Conservation (phyloP, 176 grass and related monocot genomes). For the Avena atlantica region DNA sequence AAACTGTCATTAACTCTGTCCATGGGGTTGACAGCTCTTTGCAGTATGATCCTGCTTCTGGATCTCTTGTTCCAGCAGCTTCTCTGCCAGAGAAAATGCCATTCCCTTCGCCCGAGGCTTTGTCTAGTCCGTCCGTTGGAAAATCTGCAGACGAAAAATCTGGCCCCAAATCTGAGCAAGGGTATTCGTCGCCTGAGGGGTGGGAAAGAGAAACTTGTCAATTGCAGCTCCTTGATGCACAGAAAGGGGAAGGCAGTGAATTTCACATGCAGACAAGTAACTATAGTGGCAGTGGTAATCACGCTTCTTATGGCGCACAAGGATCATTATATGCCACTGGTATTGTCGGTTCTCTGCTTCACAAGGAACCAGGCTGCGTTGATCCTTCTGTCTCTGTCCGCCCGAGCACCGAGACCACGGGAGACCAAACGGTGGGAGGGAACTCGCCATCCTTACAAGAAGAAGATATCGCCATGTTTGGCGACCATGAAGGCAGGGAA, state of each 20-base stretch:
- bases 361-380: neutral
- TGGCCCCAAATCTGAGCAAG: slow-evolving; percentile 55
- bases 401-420: neutral
- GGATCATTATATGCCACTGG: neutral
- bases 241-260: slow-evolving; percentile 37
- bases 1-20: slow-evolving; percentile 87
- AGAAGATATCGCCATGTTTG: slow-evolving; percentile 49
- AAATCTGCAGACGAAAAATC: slow-evolving; percentile 41
- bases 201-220: slow-evolving; percentile 38
- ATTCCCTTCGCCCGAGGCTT: slow-evolving; percentile 30
- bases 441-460: slow-evolving; percentile 33
- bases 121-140: slow-evolving; percentile 41
- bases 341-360: slow-evolving; percentile 9
- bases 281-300: neutral
- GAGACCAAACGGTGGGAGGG: slow-evolving; percentile 29
- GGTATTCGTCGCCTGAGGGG: slow-evolving; percentile 38
- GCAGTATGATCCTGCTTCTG: slow-evolving; percentile 77
- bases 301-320: slow-evolving; percentile 26
- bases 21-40: slow-evolving; percentile 81
- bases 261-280: slow-evolving; percentile 36
- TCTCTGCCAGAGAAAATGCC: slow-evolving; percentile 49
- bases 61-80: slow-evolving; percentile 73
- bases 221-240: slow-evolving; percentile 31
- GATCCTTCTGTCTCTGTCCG: neutral
- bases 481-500: slow-evolving; percentile 42